These are phyloP conservation scores for Eutrema salsugineum DNA, from an alignment of 441 rosid species.

Conservation along the genomic window DNA sequence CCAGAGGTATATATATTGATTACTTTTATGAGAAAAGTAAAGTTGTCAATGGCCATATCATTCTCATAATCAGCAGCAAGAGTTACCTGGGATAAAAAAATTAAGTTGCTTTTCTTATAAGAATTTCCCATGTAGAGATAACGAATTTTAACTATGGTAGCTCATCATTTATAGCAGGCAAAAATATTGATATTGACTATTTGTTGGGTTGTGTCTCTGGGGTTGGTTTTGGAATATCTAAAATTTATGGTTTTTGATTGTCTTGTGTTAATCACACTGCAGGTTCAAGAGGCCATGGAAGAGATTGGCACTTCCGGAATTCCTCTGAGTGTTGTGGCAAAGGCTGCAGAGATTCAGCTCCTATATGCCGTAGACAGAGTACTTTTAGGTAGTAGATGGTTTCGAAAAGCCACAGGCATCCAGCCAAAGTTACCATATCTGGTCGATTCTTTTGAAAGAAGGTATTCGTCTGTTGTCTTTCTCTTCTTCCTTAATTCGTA, in stretches of 20 bases:
- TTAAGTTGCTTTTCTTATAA: background rate
- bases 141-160: background rate
- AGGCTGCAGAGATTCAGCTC: slow-evolving; percentile 94
- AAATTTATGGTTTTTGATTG: background rate
- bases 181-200: background rate
- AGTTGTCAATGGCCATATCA: background rate
- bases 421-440: slow-evolving; percentile 91
- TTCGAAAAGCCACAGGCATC: slow-evolving; percentile 91
- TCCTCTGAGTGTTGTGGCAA: slow-evolving; percentile 87
- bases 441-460: slow-evolving; percentile 92
- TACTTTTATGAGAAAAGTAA: background rate
- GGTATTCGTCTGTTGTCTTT: slow-evolving; percentile 40
- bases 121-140: background rate
- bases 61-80: background rate
- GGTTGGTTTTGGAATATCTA: background rate
- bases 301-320: slow-evolving; percentile 83
- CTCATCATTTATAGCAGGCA: background rate
- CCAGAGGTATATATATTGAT: slow-evolving; percentile 59
- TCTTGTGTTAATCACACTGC: slow-evolving; percentile 1
- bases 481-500: background rate
- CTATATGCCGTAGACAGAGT: slow-evolving; percentile 76
- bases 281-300: slow-evolving; percentile 91
- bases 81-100: background rate
- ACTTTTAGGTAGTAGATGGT: slow-evolving; percentile 88
- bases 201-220: background rate